A percentile compares a stretch with the other conserved stretches of the same genome.
phyloP scores from a whole-genome alignment of 1,284 basidiomycete species.

The Sanghuangporus baumii region DNA sequence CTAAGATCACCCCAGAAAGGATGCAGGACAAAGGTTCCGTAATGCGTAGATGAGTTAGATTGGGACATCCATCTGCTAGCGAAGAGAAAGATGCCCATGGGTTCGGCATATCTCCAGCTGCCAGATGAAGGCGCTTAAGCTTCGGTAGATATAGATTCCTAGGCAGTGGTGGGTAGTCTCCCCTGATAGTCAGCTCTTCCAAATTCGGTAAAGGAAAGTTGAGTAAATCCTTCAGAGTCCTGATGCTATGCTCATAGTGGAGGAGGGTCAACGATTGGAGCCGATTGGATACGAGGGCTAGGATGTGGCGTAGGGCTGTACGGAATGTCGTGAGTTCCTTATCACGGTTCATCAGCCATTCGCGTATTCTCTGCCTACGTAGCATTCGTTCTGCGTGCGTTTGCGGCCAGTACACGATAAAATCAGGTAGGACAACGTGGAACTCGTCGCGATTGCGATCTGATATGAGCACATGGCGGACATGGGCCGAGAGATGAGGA shows the following conservation, averaged over 20 bases:
- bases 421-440: conserved; percentile 16
- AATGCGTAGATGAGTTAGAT: conserved; percentile 16
- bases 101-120: conserved; percentile 19
- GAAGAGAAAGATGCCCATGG: conserved; percentile 17
- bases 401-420: conserved; percentile 17
- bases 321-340: conserved; percentile 15
- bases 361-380: conserved; percentile 15
- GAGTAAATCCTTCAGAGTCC: conserved; percentile 11
- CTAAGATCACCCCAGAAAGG: conserved; percentile 12
- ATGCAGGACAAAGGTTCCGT: conserved; percentile 18
- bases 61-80: conserved; percentile 14
- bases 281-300: conserved; percentile 5
- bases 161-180: conserved; percentile 17
- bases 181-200: conserved; percentile 18
- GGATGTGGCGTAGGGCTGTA: conserved; percentile 13
- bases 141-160: conserved; percentile 8
- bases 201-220: conserved; percentile 8
- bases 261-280: conserved; percentile 17
- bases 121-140: conserved; percentile 17
- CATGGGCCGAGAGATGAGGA: conserved; percentile 7
- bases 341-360: conserved; percentile 17
- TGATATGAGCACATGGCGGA: conserved; percentile 17
- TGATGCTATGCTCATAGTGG: conserved; percentile 17
- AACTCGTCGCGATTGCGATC: conserved; percentile 18
- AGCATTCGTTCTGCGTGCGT: conserved; percentile 14